A percentile compares a stretch with the other conserved stretches of the same genome.
Evolutionary conservation across 345 rosid genomes (phyloP).

Genomic region (Mallotus nudiflorus): DNA sequence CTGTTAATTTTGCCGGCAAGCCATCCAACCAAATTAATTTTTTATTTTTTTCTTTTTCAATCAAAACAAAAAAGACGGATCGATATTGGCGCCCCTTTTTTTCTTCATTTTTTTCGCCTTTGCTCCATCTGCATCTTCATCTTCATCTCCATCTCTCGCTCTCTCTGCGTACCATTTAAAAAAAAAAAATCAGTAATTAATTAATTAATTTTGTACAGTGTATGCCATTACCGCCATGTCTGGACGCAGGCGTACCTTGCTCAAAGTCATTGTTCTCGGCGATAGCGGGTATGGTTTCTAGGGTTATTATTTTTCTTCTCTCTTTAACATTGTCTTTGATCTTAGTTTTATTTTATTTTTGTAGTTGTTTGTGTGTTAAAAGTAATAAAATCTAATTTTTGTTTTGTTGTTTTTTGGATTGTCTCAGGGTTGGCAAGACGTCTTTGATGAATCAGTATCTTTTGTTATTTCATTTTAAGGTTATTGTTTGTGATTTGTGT

Average conservation of each 20-base stretch:
- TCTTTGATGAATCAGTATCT: constrained; percentile 99
- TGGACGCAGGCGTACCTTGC: constrained; percentile 85
- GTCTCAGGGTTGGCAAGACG: constrained; percentile 95
- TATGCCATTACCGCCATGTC: constrained; percentile 48
- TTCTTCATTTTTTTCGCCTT: not conserved
- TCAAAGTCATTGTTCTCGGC: constrained; percentile 98
- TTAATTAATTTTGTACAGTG: not conserved
- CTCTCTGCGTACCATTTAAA: too few relatives aligned
- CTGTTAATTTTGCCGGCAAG: too few relatives aligned
- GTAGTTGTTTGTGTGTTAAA: not conserved
- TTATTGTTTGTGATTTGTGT: not conserved
- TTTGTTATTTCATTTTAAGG: not conserved
- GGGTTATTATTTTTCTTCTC: constrained; percentile 16
- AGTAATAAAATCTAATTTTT: not conserved
- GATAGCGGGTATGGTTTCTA: constrained; percentile 76
- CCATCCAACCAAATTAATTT: too few relatives aligned
- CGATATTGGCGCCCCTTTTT: constrained; percentile 59
- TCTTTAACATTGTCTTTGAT: not conserved
- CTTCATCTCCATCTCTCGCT: not conserved
- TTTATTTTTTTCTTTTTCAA: too few relatives aligned
- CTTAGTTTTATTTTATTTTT: not conserved
- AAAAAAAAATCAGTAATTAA: too few relatives aligned
- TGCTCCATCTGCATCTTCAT: too few relatives aligned
- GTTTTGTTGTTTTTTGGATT: constrained; percentile 15
- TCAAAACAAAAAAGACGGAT: constrained; percentile 9